Evolutionary conservation across 495 filamentous ascomycete species (phyloP).

Genomic region (Aspergillus kassunensis): DNA sequence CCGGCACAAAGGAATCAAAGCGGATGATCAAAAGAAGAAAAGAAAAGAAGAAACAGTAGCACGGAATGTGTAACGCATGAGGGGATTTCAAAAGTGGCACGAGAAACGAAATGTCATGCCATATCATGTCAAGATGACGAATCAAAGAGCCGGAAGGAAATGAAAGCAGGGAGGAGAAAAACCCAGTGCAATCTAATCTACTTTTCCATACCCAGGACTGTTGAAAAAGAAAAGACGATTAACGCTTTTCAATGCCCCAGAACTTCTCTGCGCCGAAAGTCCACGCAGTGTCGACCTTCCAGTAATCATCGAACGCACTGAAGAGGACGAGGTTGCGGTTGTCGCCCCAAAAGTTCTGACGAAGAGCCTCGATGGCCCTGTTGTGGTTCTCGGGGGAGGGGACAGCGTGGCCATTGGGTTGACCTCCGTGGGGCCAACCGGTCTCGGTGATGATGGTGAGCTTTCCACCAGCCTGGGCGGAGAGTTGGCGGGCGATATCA

Average conservation of each 20-base stretch:
- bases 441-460: slow-evolving; percentile 65
- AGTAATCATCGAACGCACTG: slow-evolving; percentile 69
- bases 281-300: slow-evolving; percentile 64
- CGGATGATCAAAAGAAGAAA: background rate
- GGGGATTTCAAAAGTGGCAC: background rate
- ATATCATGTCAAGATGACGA: background rate
- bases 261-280: slow-evolving; percentile 69
- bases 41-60: background rate
- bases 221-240: background rate
- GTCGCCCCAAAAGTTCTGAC: slow-evolving; percentile 43
- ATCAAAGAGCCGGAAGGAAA: background rate
- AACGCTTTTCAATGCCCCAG: slow-evolving; percentile 55
- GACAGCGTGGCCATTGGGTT: slow-evolving; percentile 59
- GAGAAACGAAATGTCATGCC: background rate
- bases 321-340: slow-evolving; percentile 59
- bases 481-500: slow-evolving; percentile 49
- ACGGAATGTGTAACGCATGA: background rate
- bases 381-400: slow-evolving; percentile 60
- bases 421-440: slow-evolving; percentile 74
- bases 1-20: background rate
- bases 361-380: slow-evolving; percentile 60
- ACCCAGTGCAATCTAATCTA: no score
- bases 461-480: slow-evolving; percentile 48
- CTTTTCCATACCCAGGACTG: no score
- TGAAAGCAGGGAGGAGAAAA: background rate